Evolutionary conservation across 2,329 filamentous ascomycete genomes (phyloP).

Genomic region (Pseudocercospora musae): DNA sequence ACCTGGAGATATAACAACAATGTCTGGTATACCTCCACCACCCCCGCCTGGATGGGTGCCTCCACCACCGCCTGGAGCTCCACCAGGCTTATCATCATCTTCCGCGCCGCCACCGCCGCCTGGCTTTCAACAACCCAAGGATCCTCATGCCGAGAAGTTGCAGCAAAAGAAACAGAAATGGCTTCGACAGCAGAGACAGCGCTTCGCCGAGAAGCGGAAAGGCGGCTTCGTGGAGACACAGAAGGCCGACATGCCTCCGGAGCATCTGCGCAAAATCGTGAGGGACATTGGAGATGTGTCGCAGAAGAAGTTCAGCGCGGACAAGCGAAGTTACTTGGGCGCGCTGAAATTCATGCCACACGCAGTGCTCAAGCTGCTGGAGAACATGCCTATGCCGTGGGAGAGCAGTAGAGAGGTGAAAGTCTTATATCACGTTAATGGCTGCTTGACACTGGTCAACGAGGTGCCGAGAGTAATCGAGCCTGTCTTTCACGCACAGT

Average conservation of each 20-base stretch:
- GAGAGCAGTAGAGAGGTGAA: constrained; percentile 95
- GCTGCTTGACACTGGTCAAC: constrained; percentile 93
- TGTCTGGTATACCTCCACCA: constrained; percentile 62
- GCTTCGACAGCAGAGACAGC: constrained; percentile 83
- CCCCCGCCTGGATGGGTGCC: constrained; percentile 65
- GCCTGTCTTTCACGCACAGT: constrained; percentile 95
- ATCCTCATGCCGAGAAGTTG: constrained; percentile 88
- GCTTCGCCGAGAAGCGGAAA: constrained; percentile 95
- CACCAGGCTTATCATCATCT: constrained; percentile 47
- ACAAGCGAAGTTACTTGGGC: constrained; percentile 96
- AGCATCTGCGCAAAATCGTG: constrained; percentile 97
- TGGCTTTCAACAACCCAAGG: constrained; percentile 73
- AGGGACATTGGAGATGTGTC: constrained; percentile 98
- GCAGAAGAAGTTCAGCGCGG: constrained; percentile 98
- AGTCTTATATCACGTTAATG: constrained; percentile 96
- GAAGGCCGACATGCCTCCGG: constrained; percentile 97
- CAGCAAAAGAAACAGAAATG: constrained; percentile 99
- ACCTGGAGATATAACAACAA: constrained; percentile 29
- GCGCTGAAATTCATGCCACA: constrained; percentile 99
- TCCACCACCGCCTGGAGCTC: constrained; percentile 36
- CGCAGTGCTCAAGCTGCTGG: constrained; percentile 90
- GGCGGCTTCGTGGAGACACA: constrained; percentile 96
- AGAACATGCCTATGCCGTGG: constrained; percentile 99
- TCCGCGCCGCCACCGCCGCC: constrained; percentile 69
- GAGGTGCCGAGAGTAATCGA: constrained; percentile 96